phyloP scores from a whole-genome alignment of 2,329 filamentous ascomycete species.

The Emydomyces testavorans region DNA sequence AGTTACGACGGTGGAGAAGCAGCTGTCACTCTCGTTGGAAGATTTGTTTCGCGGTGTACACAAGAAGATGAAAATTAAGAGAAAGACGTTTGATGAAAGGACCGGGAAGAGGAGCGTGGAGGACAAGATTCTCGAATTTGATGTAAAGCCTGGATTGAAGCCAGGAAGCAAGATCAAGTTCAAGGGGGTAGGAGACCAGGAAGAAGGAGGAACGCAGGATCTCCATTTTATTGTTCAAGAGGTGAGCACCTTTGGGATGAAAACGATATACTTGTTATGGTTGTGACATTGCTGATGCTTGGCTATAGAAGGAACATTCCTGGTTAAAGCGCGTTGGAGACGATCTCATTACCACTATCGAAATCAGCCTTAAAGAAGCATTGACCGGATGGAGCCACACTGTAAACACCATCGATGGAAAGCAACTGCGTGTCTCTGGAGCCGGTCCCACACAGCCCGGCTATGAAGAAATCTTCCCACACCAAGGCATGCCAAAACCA shows the following conservation, averaged over 20 bases:
- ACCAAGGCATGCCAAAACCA: constrained; percentile 84
- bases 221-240: constrained; percentile 90
- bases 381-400: constrained; percentile 86
- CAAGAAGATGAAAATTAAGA: constrained; percentile 98
- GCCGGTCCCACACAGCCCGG: constrained; percentile 75
- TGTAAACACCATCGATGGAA: constrained; percentile 87
- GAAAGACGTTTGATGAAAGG: constrained; percentile 77
- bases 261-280: background rate
- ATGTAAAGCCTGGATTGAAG: constrained; percentile 91
- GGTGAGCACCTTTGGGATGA: constrained; percentile 45
- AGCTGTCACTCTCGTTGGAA: constrained; percentile 69
- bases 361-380: constrained; percentile 82
- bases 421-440: constrained; percentile 68
- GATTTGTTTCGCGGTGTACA: constrained; percentile 76
- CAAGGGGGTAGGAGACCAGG: constrained; percentile 91
- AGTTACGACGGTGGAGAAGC: constrained; percentile 79
- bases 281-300: background rate
- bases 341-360: constrained; percentile 66
- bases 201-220: constrained; percentile 91
- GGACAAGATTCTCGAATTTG: constrained; percentile 84
- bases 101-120: constrained; percentile 73
- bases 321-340: constrained; percentile 80
- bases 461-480: constrained; percentile 68
- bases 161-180: constrained; percentile 98
- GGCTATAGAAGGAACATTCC: constrained; percentile 66